Evolutionary conservation across 2,329 filamentous ascomycete species (phyloP).

Genomic region (Byssochlamys sp.): DNA sequence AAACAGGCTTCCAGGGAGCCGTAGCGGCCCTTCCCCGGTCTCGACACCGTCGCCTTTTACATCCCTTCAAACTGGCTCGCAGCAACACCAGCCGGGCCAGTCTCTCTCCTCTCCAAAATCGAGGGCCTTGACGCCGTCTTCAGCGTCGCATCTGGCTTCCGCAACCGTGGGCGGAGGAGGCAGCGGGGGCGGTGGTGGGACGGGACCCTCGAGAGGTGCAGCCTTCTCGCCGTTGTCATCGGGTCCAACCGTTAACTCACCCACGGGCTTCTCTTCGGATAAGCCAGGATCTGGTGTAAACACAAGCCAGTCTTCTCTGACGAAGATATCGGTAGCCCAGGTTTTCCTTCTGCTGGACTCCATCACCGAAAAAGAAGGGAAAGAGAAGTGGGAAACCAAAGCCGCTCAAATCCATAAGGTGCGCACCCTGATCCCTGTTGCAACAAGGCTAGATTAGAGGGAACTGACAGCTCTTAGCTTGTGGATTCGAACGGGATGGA

Average conservation of each 20-base stretch:
- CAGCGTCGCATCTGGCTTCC: slow-evolving; percentile 48
- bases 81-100: slow-evolving; percentile 43
- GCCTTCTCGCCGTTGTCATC: slow-evolving; percentile 53
- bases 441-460: background rate
- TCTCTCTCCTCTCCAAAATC: slow-evolving; percentile 48
- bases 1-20: slow-evolving; percentile 42
- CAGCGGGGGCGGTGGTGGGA: slow-evolving; percentile 42
- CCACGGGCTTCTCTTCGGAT: slow-evolving; percentile 43
- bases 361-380: slow-evolving; percentile 86
- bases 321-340: slow-evolving; percentile 90
- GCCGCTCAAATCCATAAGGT: slow-evolving; percentile 88
- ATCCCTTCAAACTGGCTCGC: slow-evolving; percentile 45
- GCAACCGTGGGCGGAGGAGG: slow-evolving; percentile 45
- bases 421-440: slow-evolving; percentile 21
- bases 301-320: slow-evolving; percentile 54
- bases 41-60: slow-evolving; percentile 48
- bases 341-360: slow-evolving; percentile 88
- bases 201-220: slow-evolving; percentile 47
- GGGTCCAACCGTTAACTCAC: slow-evolving; percentile 45
- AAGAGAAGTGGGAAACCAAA: slow-evolving; percentile 84
- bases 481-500: slow-evolving; percentile 99
- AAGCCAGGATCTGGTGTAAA: slow-evolving; percentile 38
- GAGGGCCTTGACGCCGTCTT: slow-evolving; percentile 46
- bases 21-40: slow-evolving; percentile 44
- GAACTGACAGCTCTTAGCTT: slow-evolving; percentile 46